Evolutionary conservation across 768 basidiomycete genomes (phyloP).

Genomic region (Suillus clintonianus): DNA sequence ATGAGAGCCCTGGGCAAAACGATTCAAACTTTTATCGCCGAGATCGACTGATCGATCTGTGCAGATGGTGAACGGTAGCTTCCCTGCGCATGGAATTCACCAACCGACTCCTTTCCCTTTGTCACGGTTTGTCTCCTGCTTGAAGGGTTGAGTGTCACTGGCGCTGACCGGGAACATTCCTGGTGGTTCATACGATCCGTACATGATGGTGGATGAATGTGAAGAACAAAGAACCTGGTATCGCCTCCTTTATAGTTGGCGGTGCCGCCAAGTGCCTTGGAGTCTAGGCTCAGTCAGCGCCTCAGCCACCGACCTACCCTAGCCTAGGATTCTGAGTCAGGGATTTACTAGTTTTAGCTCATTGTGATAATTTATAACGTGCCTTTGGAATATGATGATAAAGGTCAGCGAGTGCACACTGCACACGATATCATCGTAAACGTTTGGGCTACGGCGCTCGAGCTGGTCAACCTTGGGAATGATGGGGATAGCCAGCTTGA

Average conservation of each 20-base stretch:
- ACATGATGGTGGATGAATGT: not conserved
- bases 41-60: not conserved
- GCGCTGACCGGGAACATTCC: not conserved
- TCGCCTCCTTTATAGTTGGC: not conserved
- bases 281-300: not conserved
- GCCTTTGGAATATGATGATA: not conserved
- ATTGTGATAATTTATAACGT: not conserved
- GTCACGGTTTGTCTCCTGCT: not conserved
- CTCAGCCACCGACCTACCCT: not conserved
- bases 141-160: not conserved
- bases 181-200: not conserved
- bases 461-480: too few species aligned
- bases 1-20: slow-evolving; percentile 4
- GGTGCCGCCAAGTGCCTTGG: not conserved
- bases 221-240: not conserved
- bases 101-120: slow-evolving; percentile 2
- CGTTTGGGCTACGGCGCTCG: too few species aligned
- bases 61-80: not conserved
- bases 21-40: not conserved
- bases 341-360: not conserved
- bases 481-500: too few species aligned
- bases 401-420: not conserved
- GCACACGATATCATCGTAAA: not conserved
- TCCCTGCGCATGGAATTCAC: not conserved
- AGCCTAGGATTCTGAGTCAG: not conserved